Percentiles rank a stretch among this genome's conserved stretches.
phyloP scores from a whole-genome alignment of 192 early-diverging fungal genomes.

The Linnemannia exigua region DNA sequence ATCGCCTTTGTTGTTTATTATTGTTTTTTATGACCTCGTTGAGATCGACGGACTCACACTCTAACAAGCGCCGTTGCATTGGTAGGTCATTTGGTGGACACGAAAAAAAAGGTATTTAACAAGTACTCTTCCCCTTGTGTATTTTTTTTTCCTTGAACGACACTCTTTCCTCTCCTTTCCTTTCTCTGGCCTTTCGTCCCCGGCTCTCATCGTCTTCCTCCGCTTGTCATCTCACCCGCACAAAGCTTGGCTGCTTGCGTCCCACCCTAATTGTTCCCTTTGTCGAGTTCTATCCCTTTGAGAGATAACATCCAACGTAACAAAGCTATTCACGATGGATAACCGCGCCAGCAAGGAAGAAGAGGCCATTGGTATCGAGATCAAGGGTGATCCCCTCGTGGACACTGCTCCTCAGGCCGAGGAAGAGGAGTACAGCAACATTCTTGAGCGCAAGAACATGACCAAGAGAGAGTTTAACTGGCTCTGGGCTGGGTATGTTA shows the following conservation, averaged over 20 bases:
- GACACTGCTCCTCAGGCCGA: not conserved
- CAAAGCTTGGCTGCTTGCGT: not conserved
- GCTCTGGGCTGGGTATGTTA: conserved; percentile 3
- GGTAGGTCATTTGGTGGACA: not conserved
- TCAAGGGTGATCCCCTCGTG: not conserved
- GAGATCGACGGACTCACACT: not conserved
- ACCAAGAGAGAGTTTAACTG: not conserved
- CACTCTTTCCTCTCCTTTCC: not conserved
- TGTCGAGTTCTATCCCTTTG: not conserved
- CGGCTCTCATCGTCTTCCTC: not conserved
- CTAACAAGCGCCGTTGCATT: not conserved
- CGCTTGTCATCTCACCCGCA: not conserved
- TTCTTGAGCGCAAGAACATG: conserved; percentile 23
- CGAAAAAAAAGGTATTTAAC: not conserved
- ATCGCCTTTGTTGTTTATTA: too few relatives aligned
- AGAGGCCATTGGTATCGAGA: not conserved
- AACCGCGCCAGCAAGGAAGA: not conserved
- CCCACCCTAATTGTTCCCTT: not conserved
- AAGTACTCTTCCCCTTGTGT: not conserved
- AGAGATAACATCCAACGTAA: not conserved
- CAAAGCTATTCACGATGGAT: not conserved
- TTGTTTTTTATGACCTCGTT: too few relatives aligned
- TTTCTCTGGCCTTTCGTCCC: not conserved
- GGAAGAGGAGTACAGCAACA: conserved; percentile 18
- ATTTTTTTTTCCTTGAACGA: not conserved